Evolutionary conservation across 352 stramenopile genomes (phyloP), one percentile per base, ranked within the genome.

Genomic region (Globisporangium nodosum): DNA sequence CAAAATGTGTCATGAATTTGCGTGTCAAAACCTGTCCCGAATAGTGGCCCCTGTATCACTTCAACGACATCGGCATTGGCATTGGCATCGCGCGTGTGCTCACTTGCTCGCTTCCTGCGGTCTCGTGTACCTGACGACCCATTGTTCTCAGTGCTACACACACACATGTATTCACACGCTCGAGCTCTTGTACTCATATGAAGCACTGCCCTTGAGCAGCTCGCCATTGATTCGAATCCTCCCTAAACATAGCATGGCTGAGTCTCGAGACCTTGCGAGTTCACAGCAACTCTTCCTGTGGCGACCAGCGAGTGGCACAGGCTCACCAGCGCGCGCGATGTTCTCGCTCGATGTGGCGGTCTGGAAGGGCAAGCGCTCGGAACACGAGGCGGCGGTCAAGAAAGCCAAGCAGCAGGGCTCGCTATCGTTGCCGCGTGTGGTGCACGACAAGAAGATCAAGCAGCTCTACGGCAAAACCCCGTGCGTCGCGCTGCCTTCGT

Each of bases 321-420:
- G 15, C 15, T 9, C 42, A 8, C 42, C 20, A 16, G 1, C 33
- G 1, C 15, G 8, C 24, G 50, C n/a, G 1, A 85, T 85, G 77
- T 87, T 78, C 60, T 87, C 77, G 56, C 74, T 87, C 7, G 77
- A 87, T 51, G 72, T 83, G 27, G 72, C 69, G 24, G 63, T 73
- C 27, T 83, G 70, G 73, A 73, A 69, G 33, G 73, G 73, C 50
- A 70, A 58, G 16, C 63, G 66, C 53, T 70, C 71, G 35, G 67
- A 81, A 57, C 60, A 72, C 51, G 68, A 78, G 49, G 58, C 61
- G 58, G 59, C 57, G 8, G 55, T 65, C 42, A 61, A 66, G 56
- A 58, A 58, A 24, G 42, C 56, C 50, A 76, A 76, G 31, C 64
- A 68, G 30, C 53, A 52, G 60, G 64, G 27, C 63, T 65, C 52